phyloP scores from a whole-genome alignment of 352 stramenopile species.

The Pilasporangium apinafurcum region DNA sequence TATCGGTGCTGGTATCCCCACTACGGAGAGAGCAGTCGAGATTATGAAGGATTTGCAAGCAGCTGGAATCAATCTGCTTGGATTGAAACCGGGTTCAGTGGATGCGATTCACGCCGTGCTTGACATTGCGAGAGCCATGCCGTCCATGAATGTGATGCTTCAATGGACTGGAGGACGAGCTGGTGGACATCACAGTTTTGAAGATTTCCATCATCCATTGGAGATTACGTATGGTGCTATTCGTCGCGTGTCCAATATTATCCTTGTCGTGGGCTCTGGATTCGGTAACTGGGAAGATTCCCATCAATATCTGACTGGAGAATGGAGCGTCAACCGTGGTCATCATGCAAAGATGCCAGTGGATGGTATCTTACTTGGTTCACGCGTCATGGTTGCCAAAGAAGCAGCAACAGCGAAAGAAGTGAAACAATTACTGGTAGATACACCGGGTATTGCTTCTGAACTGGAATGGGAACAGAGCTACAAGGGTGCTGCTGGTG shows the following conservation, averaged over 20 bases:
- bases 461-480: constrained; percentile 73
- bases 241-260: constrained; percentile 57
- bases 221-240: constrained; percentile 69
- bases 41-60: constrained; percentile 64
- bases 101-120: constrained; percentile 72
- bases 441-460: constrained; percentile 61
- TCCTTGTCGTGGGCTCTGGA: constrained; percentile 77
- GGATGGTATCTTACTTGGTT: constrained; percentile 73
- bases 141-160: constrained; percentile 81
- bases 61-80: constrained; percentile 73
- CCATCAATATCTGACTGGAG: constrained; percentile 65
- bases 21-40: constrained; percentile 69
- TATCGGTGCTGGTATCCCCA: constrained; percentile 79
- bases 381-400: constrained; percentile 78
- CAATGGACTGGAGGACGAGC: constrained; percentile 81
- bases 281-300: constrained; percentile 81
- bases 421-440: constrained; percentile 78
- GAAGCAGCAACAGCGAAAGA: constrained; percentile 70
- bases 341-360: constrained; percentile 61
- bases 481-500: constrained; percentile 58
- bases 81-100: constrained; percentile 81
- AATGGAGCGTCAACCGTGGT: constrained; percentile 58
- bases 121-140: constrained; percentile 56
- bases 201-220: constrained; percentile 82
- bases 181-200: constrained; percentile 81